Base-by-base conservation (phyloP, 176 grass and related monocot genomes). In the Cocos nucifera region DNA sequence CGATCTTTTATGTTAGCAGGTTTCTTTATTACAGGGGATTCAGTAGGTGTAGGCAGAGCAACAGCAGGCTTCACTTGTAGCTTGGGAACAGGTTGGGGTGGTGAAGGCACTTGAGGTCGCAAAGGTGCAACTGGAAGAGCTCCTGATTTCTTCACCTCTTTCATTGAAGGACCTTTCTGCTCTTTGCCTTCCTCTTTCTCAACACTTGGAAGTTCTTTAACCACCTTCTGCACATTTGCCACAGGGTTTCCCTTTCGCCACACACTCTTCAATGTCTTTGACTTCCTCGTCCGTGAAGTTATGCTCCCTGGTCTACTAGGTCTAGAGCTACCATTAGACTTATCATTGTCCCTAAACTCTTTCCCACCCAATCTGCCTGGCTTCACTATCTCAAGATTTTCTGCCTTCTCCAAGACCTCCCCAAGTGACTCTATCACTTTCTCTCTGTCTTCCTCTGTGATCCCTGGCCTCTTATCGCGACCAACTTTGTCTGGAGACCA, bases 161-260 rank as follows among this genome's bases (percentile, higher is more conserved):
- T 50, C 3, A 57, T 25, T 15, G 20, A 18, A 60, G 19, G 24
- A 44, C 26, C 53, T 35, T 44, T 62, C 10, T 28, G 58, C 71
- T 53, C 70, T 50, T 52, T 50, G 18, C 74, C 78, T 30, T 70
- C 72, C 44, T 57, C 69, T 60, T 51, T 78, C 63, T 87, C 77
- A 26, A 79, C 74, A 26, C 56, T 66, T 12, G 86, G 75, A 30
- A 69, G 69, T 56, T 90, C 92, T 79, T 76, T 85, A 54, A 85
- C 65, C 14, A 79, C 80, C 69, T 82, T 87, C 53, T 66, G 72
- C 58, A 88, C 58, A 52, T 71, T 78, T 15, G 83, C 65, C 32
- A 90, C 86, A 19, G 92, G 79, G 57, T 88, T 89, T 19, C 92
- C 92, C 66, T 91, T 97, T 66, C 79, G 74, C 92, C 92, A 97